A percentile compares a stretch with the other conserved stretches of the same genome.
Conservation (phyloP, 768 basidiomycete genomes). For the Mycena rosella region DNA sequence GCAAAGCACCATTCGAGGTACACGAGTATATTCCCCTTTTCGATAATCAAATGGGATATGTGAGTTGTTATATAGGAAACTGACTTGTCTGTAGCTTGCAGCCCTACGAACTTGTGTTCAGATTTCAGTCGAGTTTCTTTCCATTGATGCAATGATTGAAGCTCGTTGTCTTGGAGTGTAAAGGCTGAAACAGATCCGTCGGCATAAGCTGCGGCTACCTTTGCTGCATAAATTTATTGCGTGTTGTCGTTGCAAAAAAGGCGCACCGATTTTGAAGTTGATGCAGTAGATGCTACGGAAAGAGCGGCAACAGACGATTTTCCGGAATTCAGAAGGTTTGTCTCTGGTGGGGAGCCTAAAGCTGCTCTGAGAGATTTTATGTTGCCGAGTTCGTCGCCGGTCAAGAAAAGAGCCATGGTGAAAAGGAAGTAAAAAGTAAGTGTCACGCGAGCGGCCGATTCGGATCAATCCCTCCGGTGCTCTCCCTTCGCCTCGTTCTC, state of each 20-base stretch:
- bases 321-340: conserved; percentile 47
- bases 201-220: conserved; percentile 77
- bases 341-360: conserved; percentile 43
- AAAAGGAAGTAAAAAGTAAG: neutral
- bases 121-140: conserved; percentile 69
- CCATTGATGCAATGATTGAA: conserved; percentile 66
- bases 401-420: conserved; percentile 74
- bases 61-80: neutral
- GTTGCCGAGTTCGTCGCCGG: conserved; percentile 84
- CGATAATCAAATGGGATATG: conserved; percentile 6
- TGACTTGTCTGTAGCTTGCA: conserved; percentile 65
- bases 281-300: conserved; percentile 42
- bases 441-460: neutral
- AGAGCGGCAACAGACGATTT: conserved; percentile 51
- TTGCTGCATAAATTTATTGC: conserved; percentile 52
- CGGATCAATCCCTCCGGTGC: too few species aligned
- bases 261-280: conserved; percentile 55
- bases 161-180: conserved; percentile 56
- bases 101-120: conserved; percentile 71
- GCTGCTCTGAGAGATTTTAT: conserved; percentile 72
- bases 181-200: conserved; percentile 67
- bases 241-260: conserved; percentile 22
- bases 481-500: too few species aligned
- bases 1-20: conserved; percentile 81
- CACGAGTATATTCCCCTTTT: conserved; percentile 73